Evolutionary conservation across 2,329 filamentous ascomycete genomes (phyloP).

Genomic region (Mycocentrospora acerina): DNA sequence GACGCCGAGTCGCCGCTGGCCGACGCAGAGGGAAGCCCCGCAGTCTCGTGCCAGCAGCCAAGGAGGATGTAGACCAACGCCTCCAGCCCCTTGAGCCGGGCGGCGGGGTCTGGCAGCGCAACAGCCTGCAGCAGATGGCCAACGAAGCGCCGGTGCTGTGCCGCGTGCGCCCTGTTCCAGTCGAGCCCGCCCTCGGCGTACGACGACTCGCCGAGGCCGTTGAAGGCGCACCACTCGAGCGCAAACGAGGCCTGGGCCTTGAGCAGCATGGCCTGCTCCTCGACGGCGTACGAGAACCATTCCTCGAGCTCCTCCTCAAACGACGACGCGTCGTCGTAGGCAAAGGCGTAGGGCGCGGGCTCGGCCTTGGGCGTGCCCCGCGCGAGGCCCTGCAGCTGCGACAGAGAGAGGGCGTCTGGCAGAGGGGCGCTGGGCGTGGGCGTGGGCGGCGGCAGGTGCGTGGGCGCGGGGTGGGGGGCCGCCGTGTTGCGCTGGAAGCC

Average conservation of each 20-base stretch:
- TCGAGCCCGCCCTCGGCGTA: conserved; percentile 50
- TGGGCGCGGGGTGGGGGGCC: conserved; percentile 42
- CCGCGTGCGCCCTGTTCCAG: conserved; percentile 67
- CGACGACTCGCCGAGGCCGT: conserved; percentile 42
- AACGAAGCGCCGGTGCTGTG: conserved; percentile 60
- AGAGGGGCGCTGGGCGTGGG: conserved; percentile 33
- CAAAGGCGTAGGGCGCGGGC: conserved; percentile 72
- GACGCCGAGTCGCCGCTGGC: conserved; percentile 10
- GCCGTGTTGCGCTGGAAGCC: conserved; percentile 45
- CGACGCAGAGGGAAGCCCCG: conserved; percentile 36
- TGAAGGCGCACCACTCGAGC: conserved; percentile 62
- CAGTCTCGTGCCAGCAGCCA: conserved; percentile 54
- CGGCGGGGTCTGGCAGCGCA: conserved; percentile 26
- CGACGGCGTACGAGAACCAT: conserved; percentile 92
- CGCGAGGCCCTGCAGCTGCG: conserved; percentile 49
- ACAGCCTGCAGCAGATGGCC: conserved; percentile 43
- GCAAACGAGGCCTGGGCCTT: conserved; percentile 76
- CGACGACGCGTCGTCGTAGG: conserved; percentile 51
- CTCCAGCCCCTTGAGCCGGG: conserved; percentile 43
- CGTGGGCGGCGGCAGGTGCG: conserved; percentile 48
- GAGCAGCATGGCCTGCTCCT: conserved; percentile 78
- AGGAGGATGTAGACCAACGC: conserved; percentile 50
- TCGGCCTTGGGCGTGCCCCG: conserved; percentile 47
- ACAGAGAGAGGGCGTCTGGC: conserved; percentile 44
- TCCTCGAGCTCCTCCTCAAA: conserved; percentile 92